phyloP scores from a whole-genome alignment of 2,329 filamentous ascomycete species.

The Phialophora macrospora region DNA sequence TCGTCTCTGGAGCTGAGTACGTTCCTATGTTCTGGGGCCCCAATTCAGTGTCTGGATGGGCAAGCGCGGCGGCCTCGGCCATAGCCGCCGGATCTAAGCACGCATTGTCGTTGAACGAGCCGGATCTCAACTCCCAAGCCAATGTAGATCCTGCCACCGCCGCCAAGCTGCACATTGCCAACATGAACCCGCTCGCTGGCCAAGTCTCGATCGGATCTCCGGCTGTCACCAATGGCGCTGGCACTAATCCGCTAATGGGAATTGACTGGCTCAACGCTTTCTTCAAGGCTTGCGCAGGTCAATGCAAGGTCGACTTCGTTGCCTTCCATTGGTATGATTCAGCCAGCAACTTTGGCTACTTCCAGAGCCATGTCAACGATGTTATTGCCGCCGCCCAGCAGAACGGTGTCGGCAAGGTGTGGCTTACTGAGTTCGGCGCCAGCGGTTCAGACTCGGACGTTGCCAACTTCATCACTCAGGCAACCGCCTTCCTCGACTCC shows the following conservation, averaged over 20 bases:
- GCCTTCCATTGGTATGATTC: conserved; percentile 54
- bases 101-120: conserved; percentile 55
- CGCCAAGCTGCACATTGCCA: conserved; percentile 45
- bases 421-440: conserved; percentile 54
- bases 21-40: conserved; percentile 54
- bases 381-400: conserved; percentile 45
- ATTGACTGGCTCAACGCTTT: conserved; percentile 50
- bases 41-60: conserved; percentile 47
- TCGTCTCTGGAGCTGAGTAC: conserved; percentile 48
- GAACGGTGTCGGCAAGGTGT: conserved; percentile 48
- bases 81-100: conserved; percentile 45
- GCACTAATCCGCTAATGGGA: conserved; percentile 40
- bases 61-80: conserved; percentile 40
- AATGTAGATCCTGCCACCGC: conserved; percentile 47
- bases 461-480: conserved; percentile 46
- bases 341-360: conserved; percentile 42
- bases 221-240: conserved; percentile 48
- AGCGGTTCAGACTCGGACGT: conserved; percentile 32
- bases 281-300: conserved; percentile 45
- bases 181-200: conserved; percentile 47
- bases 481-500: conserved; percentile 48
- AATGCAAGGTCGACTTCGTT: conserved; percentile 49
- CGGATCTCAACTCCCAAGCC: conserved; percentile 49
- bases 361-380: conserved; percentile 47
- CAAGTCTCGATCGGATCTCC: conserved; percentile 51